Conservation (phyloP, 83 land plant species). For the Diphasiastrum complanatum region DNA sequence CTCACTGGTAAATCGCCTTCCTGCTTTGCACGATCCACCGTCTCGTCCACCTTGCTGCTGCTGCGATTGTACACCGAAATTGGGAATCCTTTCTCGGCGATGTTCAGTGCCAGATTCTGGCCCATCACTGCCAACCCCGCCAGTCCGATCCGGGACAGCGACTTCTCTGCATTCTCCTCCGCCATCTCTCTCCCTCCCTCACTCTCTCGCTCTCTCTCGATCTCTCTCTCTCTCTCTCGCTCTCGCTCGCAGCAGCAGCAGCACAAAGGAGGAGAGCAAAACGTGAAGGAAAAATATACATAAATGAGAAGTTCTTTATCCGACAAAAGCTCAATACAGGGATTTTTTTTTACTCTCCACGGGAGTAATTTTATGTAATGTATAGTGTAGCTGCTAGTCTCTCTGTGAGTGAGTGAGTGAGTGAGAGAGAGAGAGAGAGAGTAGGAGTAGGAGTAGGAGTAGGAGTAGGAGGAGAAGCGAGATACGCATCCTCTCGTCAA, state of each 20-base stretch:
- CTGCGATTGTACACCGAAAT: slow-evolving; percentile 33
- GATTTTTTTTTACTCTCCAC: neutral
- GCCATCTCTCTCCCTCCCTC: slow-evolving; percentile 12
- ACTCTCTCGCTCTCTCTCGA: too few species aligned
- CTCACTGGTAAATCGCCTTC: slow-evolving; percentile 24
- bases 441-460: neutral
- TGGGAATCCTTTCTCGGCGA: slow-evolving; percentile 36
- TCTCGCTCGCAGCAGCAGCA: too few species aligned
- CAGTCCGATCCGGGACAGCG: slow-evolving; percentile 27
- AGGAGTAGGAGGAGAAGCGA: too few species aligned
- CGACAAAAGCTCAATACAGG: too few species aligned
- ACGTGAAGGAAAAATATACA: neutral
- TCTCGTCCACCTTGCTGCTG: slow-evolving; percentile 29
- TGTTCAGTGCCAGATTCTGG: slow-evolving; percentile 32
- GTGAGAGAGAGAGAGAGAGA: neutral
- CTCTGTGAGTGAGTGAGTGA: neutral
- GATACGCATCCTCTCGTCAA: slow-evolving; percentile 2
- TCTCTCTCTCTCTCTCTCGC: too few species aligned
- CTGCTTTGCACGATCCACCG: slow-evolving; percentile 28
- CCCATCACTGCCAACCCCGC: slow-evolving; percentile 35
- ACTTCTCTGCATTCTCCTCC: neutral
- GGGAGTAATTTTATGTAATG: neutral
- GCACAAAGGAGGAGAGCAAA: neutral
- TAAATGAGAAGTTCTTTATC: too few species aligned
- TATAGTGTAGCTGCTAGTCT: neutral